Evolutionary conservation across 2,329 filamentous ascomycete genomes (phyloP).

Genomic region (Cladophialophora exuberans): DNA sequence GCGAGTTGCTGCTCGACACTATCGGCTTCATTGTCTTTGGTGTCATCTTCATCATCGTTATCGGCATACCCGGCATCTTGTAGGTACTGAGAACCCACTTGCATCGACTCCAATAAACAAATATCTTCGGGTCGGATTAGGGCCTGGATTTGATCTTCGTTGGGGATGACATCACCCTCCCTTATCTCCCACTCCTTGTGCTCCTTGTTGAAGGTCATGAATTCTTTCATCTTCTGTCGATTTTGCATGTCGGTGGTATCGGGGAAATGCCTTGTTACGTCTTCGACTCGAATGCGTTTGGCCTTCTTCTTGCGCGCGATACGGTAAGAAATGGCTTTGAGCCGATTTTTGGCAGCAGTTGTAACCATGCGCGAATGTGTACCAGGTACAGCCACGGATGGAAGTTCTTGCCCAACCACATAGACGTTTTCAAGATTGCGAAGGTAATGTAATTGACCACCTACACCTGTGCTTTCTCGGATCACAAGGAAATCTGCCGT

Average conservation of each 20-base stretch:
- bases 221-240: constrained; percentile 94
- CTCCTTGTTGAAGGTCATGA: constrained; percentile 87
- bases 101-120: constrained; percentile 93
- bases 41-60: constrained; percentile 55
- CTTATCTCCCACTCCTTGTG: constrained; percentile 84
- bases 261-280: constrained; percentile 88
- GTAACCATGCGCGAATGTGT: constrained; percentile 94
- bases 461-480: constrained; percentile 75
- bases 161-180: constrained; percentile 73
- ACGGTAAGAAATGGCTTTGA: constrained; percentile 94
- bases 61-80: constrained; percentile 85
- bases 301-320: constrained; percentile 77
- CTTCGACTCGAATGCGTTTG: constrained; percentile 71
- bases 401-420: constrained; percentile 90
- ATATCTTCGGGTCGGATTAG: constrained; percentile 97
- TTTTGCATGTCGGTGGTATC: constrained; percentile 95
- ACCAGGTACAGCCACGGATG: constrained; percentile 87
- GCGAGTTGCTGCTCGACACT: constrained; percentile 86
- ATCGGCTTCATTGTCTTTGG: constrained; percentile 70
- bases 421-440: constrained; percentile 90
- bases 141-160: constrained; percentile 76
- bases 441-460: constrained; percentile 80
- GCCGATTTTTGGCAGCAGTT: constrained; percentile 91
- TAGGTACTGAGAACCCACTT: constrained; percentile 88
- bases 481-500: constrained; percentile 84